Conservation (phyloP, 1,139 yeast species). For the Yamadazyma dendronema region DNA sequence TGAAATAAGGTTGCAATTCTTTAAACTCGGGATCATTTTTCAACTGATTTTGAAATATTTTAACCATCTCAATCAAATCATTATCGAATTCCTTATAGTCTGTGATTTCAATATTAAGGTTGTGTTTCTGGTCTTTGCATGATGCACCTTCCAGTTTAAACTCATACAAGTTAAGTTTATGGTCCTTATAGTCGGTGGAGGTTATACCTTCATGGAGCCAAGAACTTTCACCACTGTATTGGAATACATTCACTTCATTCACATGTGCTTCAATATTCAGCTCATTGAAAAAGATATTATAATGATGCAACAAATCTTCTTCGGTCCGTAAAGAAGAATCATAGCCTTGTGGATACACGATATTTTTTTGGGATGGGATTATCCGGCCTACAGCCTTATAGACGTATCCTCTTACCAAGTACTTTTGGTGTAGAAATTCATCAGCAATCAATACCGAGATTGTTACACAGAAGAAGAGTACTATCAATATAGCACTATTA, state of each 20-base stretch:
- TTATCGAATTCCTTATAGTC: conserved; percentile 10
- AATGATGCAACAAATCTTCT: conserved; percentile 13
- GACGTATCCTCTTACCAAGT: background rate
- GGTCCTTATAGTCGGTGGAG: conserved; percentile 16
- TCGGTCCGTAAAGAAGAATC: background rate
- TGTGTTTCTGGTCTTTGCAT: conserved; percentile 16
- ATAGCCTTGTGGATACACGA: conserved; percentile 13
- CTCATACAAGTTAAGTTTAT: conserved; percentile 17
- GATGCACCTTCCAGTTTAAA: conserved; percentile 14
- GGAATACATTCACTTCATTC: conserved; percentile 11
- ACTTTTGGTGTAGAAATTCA: conserved; percentile 3
- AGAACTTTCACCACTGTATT: conserved; percentile 11
- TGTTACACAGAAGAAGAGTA: conserved; percentile 6
- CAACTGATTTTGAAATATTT: conserved; percentile 16
- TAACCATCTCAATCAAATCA: conserved; percentile 14
- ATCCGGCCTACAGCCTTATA: background rate
- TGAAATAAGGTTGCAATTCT: conserved; percentile 21
- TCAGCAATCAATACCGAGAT: conserved; percentile 4
- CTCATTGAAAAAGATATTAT: conserved; percentile 13
- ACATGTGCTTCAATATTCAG: conserved; percentile 1
- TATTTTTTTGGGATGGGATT: conserved; percentile 7
- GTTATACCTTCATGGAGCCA: conserved; percentile 15
- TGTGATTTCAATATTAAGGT: conserved; percentile 11
- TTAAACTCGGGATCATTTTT: conserved; percentile 17
- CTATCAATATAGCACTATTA: background rate